Evolutionary conservation across 306 rosid genomes (phyloP), one percentile per base, ranked within the genome.

Genomic region (Dryas octopetala): DNA sequence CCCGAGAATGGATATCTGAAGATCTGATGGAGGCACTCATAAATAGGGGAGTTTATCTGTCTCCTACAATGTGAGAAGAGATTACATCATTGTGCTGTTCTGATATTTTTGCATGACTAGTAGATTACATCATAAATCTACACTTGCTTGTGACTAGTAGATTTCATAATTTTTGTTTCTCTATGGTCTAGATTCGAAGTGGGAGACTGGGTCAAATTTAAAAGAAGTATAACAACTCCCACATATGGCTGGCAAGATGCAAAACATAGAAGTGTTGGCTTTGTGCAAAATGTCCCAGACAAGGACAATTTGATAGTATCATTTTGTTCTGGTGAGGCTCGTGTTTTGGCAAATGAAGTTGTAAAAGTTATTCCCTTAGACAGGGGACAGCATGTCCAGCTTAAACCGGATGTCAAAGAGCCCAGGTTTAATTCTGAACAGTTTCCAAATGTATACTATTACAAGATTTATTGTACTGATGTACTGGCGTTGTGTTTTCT

Each of bases 361-460:
- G 81, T 92, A 78, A 95, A 95, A 86, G 92, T 95, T 70, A 86
- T 89, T 85, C 99, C 99, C 44, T 77, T 95, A 60, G 99, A 95
- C 81, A 86, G 97, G 86, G 99, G 97, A 55, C 99, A 95, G 49
- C 99, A 92, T 74, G 99, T 95, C 57, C 96, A 92, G 79, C 90
- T 95, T 61, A 95, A 89, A 82, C 87, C 79, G 47, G 97, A 89
- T 80, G 91, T 95, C 55, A 86, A 85, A 84, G 99, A 95, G 83
- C 97, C 99, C 66, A 95, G 93, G 97, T 91, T 68, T 79, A 80
- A 23, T 78, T 79, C 75, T 76, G 64, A 67, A 14, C 66, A 43
- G 62, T 62, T 68, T 15, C 63, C 17, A 19, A 45, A 14, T 45
- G 12, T 7, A 26, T 53, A 46, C 43, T 45, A 46, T 63, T 43